Conservation (phyloP, 176 grass and related monocot genomes). For the Aechmea fasciata region DNA sequence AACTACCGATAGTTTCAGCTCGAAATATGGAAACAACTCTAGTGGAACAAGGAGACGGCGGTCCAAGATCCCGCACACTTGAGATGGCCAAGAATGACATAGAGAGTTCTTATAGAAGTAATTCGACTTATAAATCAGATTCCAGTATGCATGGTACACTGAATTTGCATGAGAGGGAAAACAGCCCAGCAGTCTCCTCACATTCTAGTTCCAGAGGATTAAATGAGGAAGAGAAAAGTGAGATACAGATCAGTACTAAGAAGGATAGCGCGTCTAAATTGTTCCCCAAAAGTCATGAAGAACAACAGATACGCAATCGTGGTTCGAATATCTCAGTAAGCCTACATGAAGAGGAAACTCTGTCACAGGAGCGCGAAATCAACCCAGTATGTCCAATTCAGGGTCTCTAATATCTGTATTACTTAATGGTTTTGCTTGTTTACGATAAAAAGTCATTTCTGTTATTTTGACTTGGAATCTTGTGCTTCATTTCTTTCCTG, state of each 20-base stretch:
- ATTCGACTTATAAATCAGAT: neutral
- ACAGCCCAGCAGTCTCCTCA: conserved; percentile 2
- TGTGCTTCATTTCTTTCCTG: neutral
- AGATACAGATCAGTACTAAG: neutral
- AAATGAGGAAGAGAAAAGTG: neutral
- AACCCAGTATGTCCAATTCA: neutral
- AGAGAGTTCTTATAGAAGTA: too few relatives aligned
- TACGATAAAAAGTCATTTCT: too few relatives aligned
- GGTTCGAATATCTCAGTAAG: neutral
- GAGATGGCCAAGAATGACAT: too few relatives aligned
- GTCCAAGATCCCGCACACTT: too few relatives aligned
- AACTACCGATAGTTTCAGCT: too few relatives aligned
- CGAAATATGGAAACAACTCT: too few relatives aligned
- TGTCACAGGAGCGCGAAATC: neutral
- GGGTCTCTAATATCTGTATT: too few relatives aligned
- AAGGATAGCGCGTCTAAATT: neutral
- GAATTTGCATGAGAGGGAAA: conserved; percentile 8
- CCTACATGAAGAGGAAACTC: conserved; percentile 7
- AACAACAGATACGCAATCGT: neutral
- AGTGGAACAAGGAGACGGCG: too few relatives aligned
- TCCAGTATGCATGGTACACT: conserved; percentile 9
- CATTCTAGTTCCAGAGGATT: neutral
- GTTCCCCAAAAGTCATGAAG: neutral
- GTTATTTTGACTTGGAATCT: neutral
- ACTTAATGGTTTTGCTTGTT: neutral